Conservation (phyloP, 169 alveolate species). For the Plasmodium adleri region DNA sequence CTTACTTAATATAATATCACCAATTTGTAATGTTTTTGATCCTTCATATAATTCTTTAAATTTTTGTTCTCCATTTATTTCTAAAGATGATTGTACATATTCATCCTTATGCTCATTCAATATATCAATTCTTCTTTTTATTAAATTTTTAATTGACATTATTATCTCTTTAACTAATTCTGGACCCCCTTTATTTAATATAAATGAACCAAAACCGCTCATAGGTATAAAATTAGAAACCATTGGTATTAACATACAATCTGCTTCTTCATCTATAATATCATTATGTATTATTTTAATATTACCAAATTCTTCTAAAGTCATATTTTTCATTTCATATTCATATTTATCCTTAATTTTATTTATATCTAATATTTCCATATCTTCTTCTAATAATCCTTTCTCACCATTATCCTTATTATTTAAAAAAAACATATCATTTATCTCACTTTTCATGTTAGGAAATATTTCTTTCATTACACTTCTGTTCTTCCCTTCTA, state of each 20-base stretch:
- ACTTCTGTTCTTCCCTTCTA: constrained; percentile 76
- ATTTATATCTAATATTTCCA: constrained; percentile 14
- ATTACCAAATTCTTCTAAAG: constrained; percentile 41
- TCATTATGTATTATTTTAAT: constrained; percentile 70
- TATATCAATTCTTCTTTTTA: constrained; percentile 73
- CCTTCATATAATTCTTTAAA: constrained; percentile 45
- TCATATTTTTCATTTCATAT: constrained; percentile 69
- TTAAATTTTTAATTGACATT: constrained; percentile 37
- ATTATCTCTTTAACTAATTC: constrained; percentile 74
- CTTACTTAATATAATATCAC: constrained; percentile 63
- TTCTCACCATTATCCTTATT: not conserved
- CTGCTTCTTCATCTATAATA: constrained; percentile 73
- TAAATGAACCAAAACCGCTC: constrained; percentile 75
- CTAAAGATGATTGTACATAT: constrained; percentile 7
- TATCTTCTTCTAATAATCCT: not conserved
- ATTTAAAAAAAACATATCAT: constrained; percentile 67
- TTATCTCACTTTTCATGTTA: constrained; percentile 72
- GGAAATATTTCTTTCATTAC: constrained; percentile 75
- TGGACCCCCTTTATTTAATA: constrained; percentile 71
- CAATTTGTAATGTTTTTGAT: constrained; percentile 66
- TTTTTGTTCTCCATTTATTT: constrained; percentile 16
- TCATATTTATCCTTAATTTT: constrained; percentile 12
- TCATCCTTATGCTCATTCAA: constrained; percentile 66
- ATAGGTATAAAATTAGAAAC: constrained; percentile 72
- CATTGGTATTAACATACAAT: constrained; percentile 76